Evolutionary conservation across 139 green algal species (phyloP), one percentile per base, ranked within the genome.

Genomic region (Mychonastes homosphaera): DNA sequence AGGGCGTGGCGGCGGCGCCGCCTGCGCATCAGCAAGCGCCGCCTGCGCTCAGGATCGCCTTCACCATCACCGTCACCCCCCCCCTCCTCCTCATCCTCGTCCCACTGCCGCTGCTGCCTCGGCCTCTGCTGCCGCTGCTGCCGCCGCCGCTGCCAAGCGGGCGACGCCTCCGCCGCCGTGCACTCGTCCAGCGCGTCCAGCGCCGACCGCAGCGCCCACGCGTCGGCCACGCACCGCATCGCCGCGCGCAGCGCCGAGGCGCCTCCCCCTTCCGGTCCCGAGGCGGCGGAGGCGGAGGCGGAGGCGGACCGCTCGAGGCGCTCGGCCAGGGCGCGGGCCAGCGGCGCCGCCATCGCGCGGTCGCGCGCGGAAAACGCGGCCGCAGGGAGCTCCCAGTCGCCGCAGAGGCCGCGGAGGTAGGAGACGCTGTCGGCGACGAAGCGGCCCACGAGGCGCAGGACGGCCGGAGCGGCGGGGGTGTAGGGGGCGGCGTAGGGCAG

Each of bases 301-400:
- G n/a, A 6, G 1, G 12, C 8, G 18, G 3, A 18, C 18, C 18
- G 19, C 41, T 33, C 46, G 12, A 65, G 32, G 3, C 41, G 19
- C 19, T 13, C 40, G 1, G 27, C 27, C 2, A 49, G 21, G 10
- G 23, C 29, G 45, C 45, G 15, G 29, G 71, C 46, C 9, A 16
- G 18, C 53, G 47, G 0, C 56, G 74, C 73, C 65, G 50, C 46
- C 0, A 86, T 58, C 63, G 84, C 72, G 2, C 61, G 53, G 67
- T 88, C 77, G 1, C 79, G 49, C 30, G 72, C 52, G 18, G 78
- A 63, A 26, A 75, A 52, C 8, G 75, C 69, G 0, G 77, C 70
- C 0, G 64, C 56, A 24, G 74, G 45, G 48, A 88, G 58, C 77
- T 88, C 81, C 44, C 70, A 78, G 2, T 73, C 51, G 35, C 63